phyloP scores from a whole-genome alignment of 345 rosid species.

The Camelina sativa region DNA sequence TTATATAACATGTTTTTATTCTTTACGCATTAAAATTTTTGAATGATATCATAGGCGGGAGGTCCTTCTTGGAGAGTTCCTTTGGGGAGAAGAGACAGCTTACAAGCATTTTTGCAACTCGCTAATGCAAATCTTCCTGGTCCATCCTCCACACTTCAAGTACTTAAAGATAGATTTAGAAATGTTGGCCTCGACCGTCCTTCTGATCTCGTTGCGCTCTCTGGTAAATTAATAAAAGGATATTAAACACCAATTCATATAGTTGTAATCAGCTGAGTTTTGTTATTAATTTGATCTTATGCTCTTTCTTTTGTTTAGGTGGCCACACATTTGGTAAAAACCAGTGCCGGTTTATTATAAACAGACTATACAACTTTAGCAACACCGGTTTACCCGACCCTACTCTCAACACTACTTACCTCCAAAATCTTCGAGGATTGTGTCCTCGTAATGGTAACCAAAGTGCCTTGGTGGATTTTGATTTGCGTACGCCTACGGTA shows the following conservation, averaged over 20 bases:
- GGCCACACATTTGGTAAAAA: slow-evolving; percentile 70
- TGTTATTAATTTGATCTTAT: not conserved
- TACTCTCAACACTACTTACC: slow-evolving; percentile 52
- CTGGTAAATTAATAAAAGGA: slow-evolving; percentile 18
- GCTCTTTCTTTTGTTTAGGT: slow-evolving; percentile 43
- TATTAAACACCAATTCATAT: not conserved
- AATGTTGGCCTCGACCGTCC: slow-evolving; percentile 38
- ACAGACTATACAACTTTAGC: slow-evolving; percentile 59
- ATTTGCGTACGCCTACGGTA: slow-evolving; percentile 54
- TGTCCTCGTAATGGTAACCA: slow-evolving; percentile 58
- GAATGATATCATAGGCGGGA: slow-evolving; percentile 30
- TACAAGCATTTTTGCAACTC: slow-evolving; percentile 33
- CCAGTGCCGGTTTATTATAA: slow-evolving; percentile 54
- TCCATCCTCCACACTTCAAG: slow-evolving; percentile 33
- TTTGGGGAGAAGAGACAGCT: too few species aligned
- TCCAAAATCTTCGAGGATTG: slow-evolving; percentile 49
- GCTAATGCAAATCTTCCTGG: slow-evolving; percentile 31
- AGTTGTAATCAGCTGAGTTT: not conserved
- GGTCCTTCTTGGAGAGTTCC: slow-evolving; percentile 45
- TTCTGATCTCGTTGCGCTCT: slow-evolving; percentile 45
- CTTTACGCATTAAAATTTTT: not conserved
- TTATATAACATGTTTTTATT: not conserved
- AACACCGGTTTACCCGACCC: slow-evolving; percentile 50
- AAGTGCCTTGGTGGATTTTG: slow-evolving; percentile 48
- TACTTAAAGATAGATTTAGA: slow-evolving; percentile 23